Conservation (phyloP, 2,329 filamentous ascomycete genomes). For the Ophiostoma sp. region DNA sequence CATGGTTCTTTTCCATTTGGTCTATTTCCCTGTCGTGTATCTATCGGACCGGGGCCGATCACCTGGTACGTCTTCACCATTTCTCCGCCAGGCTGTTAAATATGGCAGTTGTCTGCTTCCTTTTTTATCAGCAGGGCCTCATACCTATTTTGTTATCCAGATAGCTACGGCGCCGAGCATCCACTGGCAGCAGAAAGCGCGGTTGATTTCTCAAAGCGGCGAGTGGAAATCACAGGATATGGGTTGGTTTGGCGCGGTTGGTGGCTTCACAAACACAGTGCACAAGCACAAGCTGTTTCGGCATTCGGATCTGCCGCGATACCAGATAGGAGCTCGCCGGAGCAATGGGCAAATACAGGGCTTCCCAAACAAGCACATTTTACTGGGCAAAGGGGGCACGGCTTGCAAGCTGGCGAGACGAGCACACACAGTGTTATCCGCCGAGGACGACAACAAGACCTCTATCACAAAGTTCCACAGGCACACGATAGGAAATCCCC, state of each 20-base stretch:
- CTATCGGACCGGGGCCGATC: neutral
- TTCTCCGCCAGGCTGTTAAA: neutral
- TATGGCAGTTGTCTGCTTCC: neutral
- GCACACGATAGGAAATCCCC: neutral
- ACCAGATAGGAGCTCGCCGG: constrained; percentile 15
- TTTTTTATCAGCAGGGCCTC: neutral
- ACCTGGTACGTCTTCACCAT: neutral
- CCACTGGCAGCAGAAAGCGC: constrained; percentile 6
- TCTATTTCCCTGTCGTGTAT: neutral
- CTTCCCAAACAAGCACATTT: neutral
- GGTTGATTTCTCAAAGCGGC: neutral
- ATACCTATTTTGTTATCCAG: neutral
- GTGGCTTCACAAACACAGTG: neutral
- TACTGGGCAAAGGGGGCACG: neutral
- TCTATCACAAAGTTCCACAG: neutral
- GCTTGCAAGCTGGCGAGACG: neutral
- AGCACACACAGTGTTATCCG: neutral
- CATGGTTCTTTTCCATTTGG: neutral
- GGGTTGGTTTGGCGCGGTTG: constrained; percentile 7
- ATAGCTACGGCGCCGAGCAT: constrained; percentile 5
- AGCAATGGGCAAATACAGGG: neutral
- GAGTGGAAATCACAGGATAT: neutral
- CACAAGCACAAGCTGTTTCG: neutral
- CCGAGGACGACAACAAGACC: neutral
- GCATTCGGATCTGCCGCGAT: neutral